Evolutionary conservation across 495 filamentous ascomycete species (phyloP).

Genomic region (Penicillium bialowiezense): DNA sequence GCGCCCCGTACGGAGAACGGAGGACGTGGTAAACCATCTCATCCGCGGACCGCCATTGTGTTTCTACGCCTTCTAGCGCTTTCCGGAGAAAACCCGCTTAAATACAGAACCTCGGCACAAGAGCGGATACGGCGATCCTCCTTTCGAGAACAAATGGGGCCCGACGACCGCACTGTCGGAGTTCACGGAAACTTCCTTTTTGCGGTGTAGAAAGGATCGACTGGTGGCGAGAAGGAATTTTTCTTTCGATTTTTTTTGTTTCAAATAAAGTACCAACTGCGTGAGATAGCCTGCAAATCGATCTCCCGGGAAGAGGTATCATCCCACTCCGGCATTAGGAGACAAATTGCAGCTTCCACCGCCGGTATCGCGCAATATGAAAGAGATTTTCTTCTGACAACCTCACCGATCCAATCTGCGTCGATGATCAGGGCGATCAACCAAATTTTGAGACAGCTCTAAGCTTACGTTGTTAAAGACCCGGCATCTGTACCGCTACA

Average conservation of each 20-base stretch:
- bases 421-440: neutral
- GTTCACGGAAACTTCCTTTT: neutral
- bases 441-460: conserved; percentile 1
- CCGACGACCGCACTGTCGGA: conserved; percentile 4
- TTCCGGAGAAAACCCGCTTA: neutral
- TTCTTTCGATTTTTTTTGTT: neutral
- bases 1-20: too few relatives aligned
- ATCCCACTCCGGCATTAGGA: neutral
- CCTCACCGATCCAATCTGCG: neutral
- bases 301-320: neutral
- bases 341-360: neutral
- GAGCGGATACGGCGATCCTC: conserved; percentile 9
- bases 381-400: neutral
- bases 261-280: too few relatives aligned
- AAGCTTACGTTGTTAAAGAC: neutral
- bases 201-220: conserved; percentile 9
- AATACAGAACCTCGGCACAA: conserved; percentile 8
- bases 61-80: conserved; percentile 5
- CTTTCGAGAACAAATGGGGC: conserved; percentile 1
- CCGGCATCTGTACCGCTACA: neutral
- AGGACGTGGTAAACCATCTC: too few relatives aligned
- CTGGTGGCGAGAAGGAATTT: conserved; percentile 1
- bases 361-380: neutral
- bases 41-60: neutral
- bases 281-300: neutral